phyloP scores from a whole-genome alignment of 2,329 filamentous ascomycete genomes.

The Aspergillus uvarum region DNA sequence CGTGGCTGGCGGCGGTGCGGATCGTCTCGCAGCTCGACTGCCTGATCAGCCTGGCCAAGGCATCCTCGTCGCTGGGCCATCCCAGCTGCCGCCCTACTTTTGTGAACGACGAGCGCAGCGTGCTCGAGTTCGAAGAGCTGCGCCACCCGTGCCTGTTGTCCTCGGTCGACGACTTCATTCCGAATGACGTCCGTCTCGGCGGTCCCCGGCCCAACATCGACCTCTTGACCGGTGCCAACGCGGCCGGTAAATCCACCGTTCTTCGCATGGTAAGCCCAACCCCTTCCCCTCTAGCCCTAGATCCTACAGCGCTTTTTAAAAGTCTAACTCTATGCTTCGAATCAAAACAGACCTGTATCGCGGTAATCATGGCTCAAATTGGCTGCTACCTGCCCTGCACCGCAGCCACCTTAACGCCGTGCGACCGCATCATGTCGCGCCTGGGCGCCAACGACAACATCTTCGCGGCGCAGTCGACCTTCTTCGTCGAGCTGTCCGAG shows the following conservation, averaged over 20 bases:
- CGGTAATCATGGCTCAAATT: constrained; percentile 96
- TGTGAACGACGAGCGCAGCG: constrained; percentile 76
- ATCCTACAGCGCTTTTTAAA: too few species aligned
- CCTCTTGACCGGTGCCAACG: constrained; percentile 91
- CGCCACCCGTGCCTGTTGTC: constrained; percentile 93
- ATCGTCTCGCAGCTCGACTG: constrained; percentile 93
- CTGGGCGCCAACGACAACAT: constrained; percentile 98
- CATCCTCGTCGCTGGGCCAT: constrained; percentile 77
- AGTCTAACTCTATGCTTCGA: constrained; percentile 7
- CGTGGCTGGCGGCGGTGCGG: constrained; percentile 86
- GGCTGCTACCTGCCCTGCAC: constrained; percentile 87
- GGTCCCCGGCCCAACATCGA: constrained; percentile 80
- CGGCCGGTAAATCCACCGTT: constrained; percentile 94
- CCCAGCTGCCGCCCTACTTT: constrained; percentile 89
- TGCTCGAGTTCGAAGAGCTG: constrained; percentile 88
- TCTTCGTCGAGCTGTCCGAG: constrained; percentile 95
- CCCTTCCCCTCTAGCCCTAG: too few species aligned
- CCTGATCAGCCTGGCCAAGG: constrained; percentile 86
- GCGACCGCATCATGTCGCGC: constrained; percentile 98
- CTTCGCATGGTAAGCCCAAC: constrained; percentile 74
- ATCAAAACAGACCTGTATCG: constrained; percentile 72
- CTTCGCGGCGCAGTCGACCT: constrained; percentile 94
- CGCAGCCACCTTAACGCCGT: constrained; percentile 79
- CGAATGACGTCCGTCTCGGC: constrained; percentile 86
- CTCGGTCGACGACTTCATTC: constrained; percentile 89